Percentiles rank a stretch among this genome's conserved stretches.
These are phyloP conservation scores for Ceratocystis ficicola DNA, from an alignment of 2,329 filamentous ascomycete genomes.

Conservation along the genomic window DNA sequence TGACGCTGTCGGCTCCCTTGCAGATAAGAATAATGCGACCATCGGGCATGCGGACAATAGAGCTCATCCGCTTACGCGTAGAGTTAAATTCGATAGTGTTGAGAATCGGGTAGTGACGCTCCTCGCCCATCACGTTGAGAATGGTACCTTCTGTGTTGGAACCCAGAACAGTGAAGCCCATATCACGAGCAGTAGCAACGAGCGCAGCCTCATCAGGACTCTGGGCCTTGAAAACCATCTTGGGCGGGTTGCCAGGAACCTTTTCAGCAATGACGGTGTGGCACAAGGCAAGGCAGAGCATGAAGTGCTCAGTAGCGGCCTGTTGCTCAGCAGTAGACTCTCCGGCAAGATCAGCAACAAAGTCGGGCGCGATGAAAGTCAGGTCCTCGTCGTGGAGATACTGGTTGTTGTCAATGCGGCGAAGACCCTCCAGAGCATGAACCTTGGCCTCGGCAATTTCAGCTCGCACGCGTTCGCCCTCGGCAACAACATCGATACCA, in stretches of 20 bases:
- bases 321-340: conserved; percentile 65
- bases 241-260: conserved; percentile 77
- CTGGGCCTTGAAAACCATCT: conserved; percentile 90
- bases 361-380: conserved; percentile 86
- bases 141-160: conserved; percentile 68
- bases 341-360: conserved; percentile 69
- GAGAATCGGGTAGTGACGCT: conserved; percentile 72
- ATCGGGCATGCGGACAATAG: conserved; percentile 89
- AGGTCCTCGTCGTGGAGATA: conserved; percentile 82
- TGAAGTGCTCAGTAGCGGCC: conserved; percentile 72
- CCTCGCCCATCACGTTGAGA: conserved; percentile 75
- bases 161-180: conserved; percentile 86
- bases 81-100: conserved; percentile 98
- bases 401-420: conserved; percentile 73
- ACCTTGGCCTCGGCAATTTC: conserved; percentile 70
- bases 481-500: conserved; percentile 74
- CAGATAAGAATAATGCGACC: conserved; percentile 83
- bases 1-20: conserved; percentile 95
- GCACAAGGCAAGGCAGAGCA: conserved; percentile 89
- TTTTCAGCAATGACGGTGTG: conserved; percentile 92
- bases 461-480: conserved; percentile 56
- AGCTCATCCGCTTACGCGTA: conserved; percentile 85
- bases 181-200: conserved; percentile 85
- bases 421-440: conserved; percentile 58
- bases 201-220: conserved; percentile 93